Evolutionary conservation across 1,139 yeast species (phyloP), one percentile per base, ranked within the genome.

Genomic region (Hanseniaspora uvarum): DNA sequence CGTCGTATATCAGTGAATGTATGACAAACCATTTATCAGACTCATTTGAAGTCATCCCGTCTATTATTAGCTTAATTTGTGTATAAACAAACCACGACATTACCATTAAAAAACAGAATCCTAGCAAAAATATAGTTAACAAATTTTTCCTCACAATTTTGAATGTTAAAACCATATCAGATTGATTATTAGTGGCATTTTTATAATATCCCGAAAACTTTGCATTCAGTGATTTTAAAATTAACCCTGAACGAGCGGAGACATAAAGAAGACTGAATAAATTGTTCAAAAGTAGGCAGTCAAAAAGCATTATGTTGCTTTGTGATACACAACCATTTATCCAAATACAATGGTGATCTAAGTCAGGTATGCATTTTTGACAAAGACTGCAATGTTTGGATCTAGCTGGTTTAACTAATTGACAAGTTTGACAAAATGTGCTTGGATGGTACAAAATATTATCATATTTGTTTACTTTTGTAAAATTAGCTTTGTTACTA

Each of bases 311-410:
- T 67, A 80, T 85, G 63, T 92, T 92, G 52, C 78, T 73, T 61
- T 75, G 75, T 0, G 96, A 97, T 33, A 92, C 77, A 67, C 97
- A 92, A 63, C 86, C 88, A 68, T 89, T 89, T 56, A 89, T 70
- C 96, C 96, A 92, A n/a, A 87, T 68, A 64, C 98, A 92, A 68
- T 92, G 97, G 65, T 92, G 98, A 65, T 92, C 98, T 61, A 76
- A 80, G 57, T 83, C 64, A 36, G 81, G 70, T 4, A 83, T 72
- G 65, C 98, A 92, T 26, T 67, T 61, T 51, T 75, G 73, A 66
- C 97, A 92, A 12, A 76, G 72, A 3, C 83, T 74, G 65, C 98
- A 92, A 67, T 92, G 98, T 63, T 86, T 88, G 11, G 95, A 84
- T 46, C 98, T 70, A 0, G 97, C 95, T 0, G 94, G 89, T 61